Base-by-base conservation (phyloP, 1,284 basidiomycete species). In the Cutaneotrichosporon cavernicola region DNA sequence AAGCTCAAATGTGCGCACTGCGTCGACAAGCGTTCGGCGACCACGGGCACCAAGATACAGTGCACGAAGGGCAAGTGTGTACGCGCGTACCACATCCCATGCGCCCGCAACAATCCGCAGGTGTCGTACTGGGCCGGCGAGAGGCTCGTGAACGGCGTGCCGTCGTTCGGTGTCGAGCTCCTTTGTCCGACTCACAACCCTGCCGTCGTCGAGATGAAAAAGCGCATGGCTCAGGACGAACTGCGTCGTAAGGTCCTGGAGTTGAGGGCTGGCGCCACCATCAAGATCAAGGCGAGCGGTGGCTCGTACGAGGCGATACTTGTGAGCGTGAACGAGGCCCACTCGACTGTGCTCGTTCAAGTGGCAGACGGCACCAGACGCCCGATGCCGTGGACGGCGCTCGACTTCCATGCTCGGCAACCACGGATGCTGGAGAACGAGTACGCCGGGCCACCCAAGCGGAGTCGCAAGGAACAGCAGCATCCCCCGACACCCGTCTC, bases 11-110 rank as follows among this genome's bases (percentile, higher is more conserved):
- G 95, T 76, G 85, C 87, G 13, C 85, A 87, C 6, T 98, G 95
- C 76, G 83, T 84, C 32, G 90, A 88, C 74, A 84, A 82, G 31
- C 84, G 84, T 40, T 79, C 85, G 18, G 90, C 89, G 69, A 83
- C 82, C 9, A 89, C 92, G 66, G 96, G 96, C 6, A 92, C 92
- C 5, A 94, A 94, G 63, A 88, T 97, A 34, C 94, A 97, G 74
- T 97, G 94, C 76, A 91, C 91, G 11, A 92, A 92, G 72, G 78
- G 92, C 64, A 94, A 92, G 81, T 97, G 96, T 75, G 85, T 90
- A 1, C 91, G 91, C 72, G 92, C 96, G 0, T 97, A 91, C 80
- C 96, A 99, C 76, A 89, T 97, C 32, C 90, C 89, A 2, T 99
- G 96, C 77, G 96, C 96, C 0, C 82, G 65, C 16, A 64, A 65